A percentile compares a stretch with the other conserved stretches of the same genome.
Conservation (phyloP, 2,329 filamentous ascomycete genomes). For the Diaporthe helianthi region DNA sequence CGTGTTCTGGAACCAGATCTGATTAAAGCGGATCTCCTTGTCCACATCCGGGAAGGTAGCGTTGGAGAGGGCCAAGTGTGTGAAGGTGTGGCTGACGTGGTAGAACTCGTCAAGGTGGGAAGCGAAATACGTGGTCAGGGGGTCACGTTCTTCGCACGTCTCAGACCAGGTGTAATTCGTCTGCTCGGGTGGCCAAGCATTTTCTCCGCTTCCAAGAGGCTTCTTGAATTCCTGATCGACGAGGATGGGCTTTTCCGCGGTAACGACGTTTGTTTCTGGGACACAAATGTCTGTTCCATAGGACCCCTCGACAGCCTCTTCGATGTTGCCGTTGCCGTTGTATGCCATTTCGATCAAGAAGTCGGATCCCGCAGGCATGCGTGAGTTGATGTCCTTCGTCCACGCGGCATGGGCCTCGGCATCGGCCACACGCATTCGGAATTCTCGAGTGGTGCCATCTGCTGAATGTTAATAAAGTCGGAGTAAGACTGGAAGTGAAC, state of each 20-base stretch:
- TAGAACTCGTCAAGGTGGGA: constrained; percentile 6
- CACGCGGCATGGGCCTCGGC: constrained; percentile 1
- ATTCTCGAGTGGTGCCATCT: neutral
- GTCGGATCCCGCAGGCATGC: constrained; percentile 8
- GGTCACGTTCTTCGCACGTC: constrained; percentile 2
- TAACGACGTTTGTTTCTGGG: neutral
- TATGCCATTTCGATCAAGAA: constrained; percentile 7
- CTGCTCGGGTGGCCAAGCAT: constrained; percentile 6
- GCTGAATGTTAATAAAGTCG: neutral
- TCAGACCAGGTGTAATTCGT: constrained; percentile 4
- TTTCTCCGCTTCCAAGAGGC: neutral
- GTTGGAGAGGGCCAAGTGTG: constrained; percentile 1
- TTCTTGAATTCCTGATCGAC: constrained; percentile 14
- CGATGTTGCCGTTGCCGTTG: neutral
- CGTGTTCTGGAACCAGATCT: constrained; percentile 6
- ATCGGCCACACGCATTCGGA: constrained; percentile 2
- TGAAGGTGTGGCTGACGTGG: constrained; percentile 10
- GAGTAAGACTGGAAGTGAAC: fast-evolving
- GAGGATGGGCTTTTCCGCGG: neutral
- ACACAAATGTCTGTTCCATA: neutral
- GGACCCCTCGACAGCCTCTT: neutral
- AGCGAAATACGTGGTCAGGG: constrained; percentile 2
- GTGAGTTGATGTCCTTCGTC: constrained; percentile 1
- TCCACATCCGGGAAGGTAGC: neutral
- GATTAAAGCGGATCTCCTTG: constrained; percentile 12